Percentiles rank a stretch among this genome's conserved stretches.
phyloP scores from a whole-genome alignment of 2,329 filamentous ascomycete genomes.

The Ophioceras dolichostomum region DNA sequence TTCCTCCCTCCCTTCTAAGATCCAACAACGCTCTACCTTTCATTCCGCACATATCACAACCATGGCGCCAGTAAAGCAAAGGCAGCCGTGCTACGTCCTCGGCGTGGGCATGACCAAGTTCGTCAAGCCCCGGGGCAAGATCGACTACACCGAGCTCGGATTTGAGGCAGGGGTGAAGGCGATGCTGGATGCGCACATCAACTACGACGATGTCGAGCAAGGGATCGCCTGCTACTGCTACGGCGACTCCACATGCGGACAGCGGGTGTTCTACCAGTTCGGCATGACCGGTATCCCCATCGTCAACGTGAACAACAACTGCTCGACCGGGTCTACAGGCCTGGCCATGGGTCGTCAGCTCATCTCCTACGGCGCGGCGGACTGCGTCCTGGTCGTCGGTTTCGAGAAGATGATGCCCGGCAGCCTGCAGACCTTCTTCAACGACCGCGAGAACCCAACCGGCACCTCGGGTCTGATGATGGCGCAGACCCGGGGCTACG shows the following conservation, averaged over 20 bases:
- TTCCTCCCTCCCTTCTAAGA: no score
- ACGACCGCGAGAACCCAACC: slow-evolving; percentile 72
- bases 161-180: slow-evolving; percentile 89
- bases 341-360: slow-evolving; percentile 73
- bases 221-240: slow-evolving; percentile 98
- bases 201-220: slow-evolving; percentile 91
- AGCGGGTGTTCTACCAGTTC: slow-evolving; percentile 97
- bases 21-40: no score
- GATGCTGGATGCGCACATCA: slow-evolving; percentile 76
- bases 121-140: slow-evolving; percentile 89
- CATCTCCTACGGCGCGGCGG: slow-evolving; percentile 67
- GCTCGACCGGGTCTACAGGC: slow-evolving; percentile 88
- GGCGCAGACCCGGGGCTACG: slow-evolving; percentile 63
- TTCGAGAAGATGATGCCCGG: slow-evolving; percentile 98
- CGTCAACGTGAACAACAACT: slow-evolving; percentile 99
- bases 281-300: slow-evolving; percentile 95
- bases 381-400: slow-evolving; percentile 83
- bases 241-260: slow-evolving; percentile 86
- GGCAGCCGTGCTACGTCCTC: slow-evolving; percentile 65
- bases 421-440: slow-evolving; percentile 71
- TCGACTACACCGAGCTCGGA: slow-evolving; percentile 89
- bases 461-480: slow-evolving; percentile 67
- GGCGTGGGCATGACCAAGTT: slow-evolving; percentile 99
- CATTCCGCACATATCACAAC: no score
- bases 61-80: slow-evolving; percentile 36